Percentiles rank a stretch among this genome's conserved stretches.
Conservation (phyloP, 495 filamentous ascomycete genomes). For the Xylaria scruposa region DNA sequence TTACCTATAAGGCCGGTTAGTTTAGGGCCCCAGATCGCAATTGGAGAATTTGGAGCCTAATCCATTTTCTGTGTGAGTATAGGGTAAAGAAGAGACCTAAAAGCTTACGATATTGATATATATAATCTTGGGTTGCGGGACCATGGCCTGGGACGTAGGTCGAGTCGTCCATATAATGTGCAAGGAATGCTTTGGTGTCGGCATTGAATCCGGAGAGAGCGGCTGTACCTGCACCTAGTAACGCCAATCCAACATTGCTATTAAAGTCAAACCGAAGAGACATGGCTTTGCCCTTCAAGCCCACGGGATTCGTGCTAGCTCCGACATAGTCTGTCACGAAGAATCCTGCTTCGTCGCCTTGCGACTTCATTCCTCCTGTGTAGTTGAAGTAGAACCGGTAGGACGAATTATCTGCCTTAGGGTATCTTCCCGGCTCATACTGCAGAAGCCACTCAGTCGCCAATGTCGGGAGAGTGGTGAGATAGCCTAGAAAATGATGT, state of each 20-base stretch:
- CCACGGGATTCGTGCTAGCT: background rate
- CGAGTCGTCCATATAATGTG: background rate
- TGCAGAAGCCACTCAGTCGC: background rate
- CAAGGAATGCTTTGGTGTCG: background rate
- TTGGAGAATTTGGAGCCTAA: background rate
- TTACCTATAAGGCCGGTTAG: background rate
- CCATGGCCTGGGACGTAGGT: background rate
- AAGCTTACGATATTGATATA: background rate
- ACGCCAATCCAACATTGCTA: background rate
- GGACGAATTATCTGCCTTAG: conserved; percentile 1
- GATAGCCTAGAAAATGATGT: background rate
- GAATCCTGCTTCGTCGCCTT: background rate
- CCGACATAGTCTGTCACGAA: background rate
- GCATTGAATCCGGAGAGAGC: conserved; percentile 1
- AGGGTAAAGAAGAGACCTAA: background rate
- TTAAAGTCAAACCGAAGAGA: background rate
- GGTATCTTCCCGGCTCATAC: background rate
- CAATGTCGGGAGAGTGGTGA: background rate
- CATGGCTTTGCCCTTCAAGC: background rate
- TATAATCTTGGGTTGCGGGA: background rate
- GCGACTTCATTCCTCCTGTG: background rate
- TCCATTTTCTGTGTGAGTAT: background rate
- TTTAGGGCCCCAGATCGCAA: background rate
- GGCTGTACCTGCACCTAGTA: background rate
- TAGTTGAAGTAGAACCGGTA: conserved; percentile 13